phyloP scores from a whole-genome alignment of 2,329 filamentous ascomycete species.

The Alternaria atra region DNA sequence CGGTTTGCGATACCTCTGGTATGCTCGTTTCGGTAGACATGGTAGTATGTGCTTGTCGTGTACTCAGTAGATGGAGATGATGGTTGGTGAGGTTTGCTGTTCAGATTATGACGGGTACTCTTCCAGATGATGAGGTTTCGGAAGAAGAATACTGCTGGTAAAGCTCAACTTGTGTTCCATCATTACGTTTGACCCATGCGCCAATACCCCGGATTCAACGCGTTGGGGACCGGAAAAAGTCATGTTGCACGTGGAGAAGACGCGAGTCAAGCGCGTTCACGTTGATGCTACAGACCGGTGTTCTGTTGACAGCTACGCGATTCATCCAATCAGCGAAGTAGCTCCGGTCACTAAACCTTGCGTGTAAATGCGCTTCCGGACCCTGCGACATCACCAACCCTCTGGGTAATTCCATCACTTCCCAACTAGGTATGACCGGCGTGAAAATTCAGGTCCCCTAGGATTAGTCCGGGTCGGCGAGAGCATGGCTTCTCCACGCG shows the following conservation, averaged over 20 bases:
- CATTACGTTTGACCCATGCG: not conserved
- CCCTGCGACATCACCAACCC: conserved; percentile 1
- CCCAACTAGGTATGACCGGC: conserved; percentile 11
- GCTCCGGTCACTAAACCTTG: conserved; percentile 9
- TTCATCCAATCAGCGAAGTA: conserved; percentile 16
- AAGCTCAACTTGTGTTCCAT: not conserved
- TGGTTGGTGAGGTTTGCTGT: not conserved
- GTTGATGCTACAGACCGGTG: conserved; percentile 10
- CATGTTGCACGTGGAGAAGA: conserved; percentile 6
- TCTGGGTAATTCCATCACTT: conserved; percentile 15
- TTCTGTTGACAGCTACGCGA: not conserved
- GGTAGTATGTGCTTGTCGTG: not conserved
- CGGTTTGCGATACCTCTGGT: conserved; percentile 28
- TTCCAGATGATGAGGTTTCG: not conserved
- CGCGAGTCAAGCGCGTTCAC: conserved; percentile 12
- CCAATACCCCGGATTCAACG: conserved; percentile 5
- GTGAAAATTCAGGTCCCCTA: not conserved
- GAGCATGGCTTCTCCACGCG: conserved; percentile 4
- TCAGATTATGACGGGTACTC: not conserved
- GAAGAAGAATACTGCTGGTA: not conserved
- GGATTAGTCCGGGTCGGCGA: conserved; percentile 3
- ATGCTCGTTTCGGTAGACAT: conserved; percentile 26
- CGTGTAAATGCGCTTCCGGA: conserved; percentile 25
- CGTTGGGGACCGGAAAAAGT: conserved; percentile 21
- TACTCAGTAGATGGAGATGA: not conserved